Evolutionary conservation across 2,329 filamentous ascomycete genomes (phyloP), one percentile per base, ranked within the genome.

Genomic region (Chrysoporthe cubensis): DNA sequence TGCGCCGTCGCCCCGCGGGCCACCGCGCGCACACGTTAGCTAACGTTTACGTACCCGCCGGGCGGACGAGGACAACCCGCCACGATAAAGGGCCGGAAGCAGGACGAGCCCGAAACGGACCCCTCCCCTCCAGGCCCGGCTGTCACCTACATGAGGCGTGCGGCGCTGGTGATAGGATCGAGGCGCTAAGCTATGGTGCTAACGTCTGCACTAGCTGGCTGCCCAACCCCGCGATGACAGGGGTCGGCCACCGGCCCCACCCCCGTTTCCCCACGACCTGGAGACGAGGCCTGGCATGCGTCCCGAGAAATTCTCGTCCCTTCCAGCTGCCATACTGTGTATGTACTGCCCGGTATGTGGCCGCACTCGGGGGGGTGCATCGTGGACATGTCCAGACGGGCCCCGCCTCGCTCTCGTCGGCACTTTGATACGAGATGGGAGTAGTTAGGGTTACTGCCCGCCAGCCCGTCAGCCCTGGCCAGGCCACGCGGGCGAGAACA

Each of bases 41-140:
- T n/a, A 4, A n/a, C 48, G 43, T 1, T 50, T 52, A 32, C 37
- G 57, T 56, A 62, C 43, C 54, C 32, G 2, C 34, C 61, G 32
- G 65, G 46, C 21, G 21, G 42, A 40, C 26, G 34, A 34, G 26
- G 8, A 62, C 18, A 18, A 18, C n/a, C 14, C 57, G 21, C 14
- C n/a, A 69, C 68, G 68, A 69, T 57, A 69, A 69, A 65, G 32
- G 44, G 21, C 64, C 68, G 68, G 68, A 62, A 62, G 16, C 52
- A 64, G 54, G 37, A 62, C 58, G 58, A 54, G 54, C 32, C 34
- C 32, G 56, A 37, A 21, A 50, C 65, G 61, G 57, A 65, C 50
- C 62, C 37, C 57, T 34, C 42, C 62, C 48, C 56, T 62, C 58
- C 61, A 26, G 21, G 32, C n/a, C 21, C 37, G n/a, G 26, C 26